Base-by-base conservation (phyloP, 1,284 basidiomycete genomes). In the Ustilago nuda region DNA sequence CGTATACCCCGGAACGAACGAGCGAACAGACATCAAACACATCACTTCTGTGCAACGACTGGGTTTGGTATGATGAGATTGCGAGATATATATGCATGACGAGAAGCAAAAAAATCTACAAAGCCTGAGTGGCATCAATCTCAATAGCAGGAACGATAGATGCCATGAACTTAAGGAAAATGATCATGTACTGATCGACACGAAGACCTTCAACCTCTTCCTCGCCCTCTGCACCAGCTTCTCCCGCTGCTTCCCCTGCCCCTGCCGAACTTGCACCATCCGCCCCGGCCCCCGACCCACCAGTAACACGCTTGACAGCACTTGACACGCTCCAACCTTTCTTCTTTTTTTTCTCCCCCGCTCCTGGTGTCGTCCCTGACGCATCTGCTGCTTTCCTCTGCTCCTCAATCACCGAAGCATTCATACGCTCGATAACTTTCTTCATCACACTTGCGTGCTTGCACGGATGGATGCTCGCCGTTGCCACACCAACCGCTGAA, bases 371-470 rank as follows among this genome's bases (percentile, higher is more conserved):
- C 32, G 50, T 41, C 4, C 27, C 64, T 33, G 61, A 65, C 19
- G 76, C 78, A 23, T 63, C 78, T n/a, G 70, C 72, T 0, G 68
- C 67, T 52, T 64, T 85, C 63, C 78, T 80, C 91, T 86, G 91
- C 61, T 82, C 75, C 57, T 86, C 84, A 19, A 82, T 70, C 17
- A 87, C 84, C 27, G 75, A 80, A 0, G 72, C 91, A 87, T 98
- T 97, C 95, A 99, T 98, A 62, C 95, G 90, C 86, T 98, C 95
- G 83, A 99, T 98, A 77, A 99, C 94, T 87, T 98, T 99, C 89
- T 97, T 98, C 97, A 99, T 99, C 61, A 99, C 97, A 85, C 92
- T 94, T 0, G 95, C 94, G 86, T 99, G 96, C 86, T 98, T 98
- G 91, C 96, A 99, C 1, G 96, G 96, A 85, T 99, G 96, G 11